phyloP scores from a whole-genome alignment of 2,329 filamentous ascomycete species.

The Aureobasidium sp. region DNA sequence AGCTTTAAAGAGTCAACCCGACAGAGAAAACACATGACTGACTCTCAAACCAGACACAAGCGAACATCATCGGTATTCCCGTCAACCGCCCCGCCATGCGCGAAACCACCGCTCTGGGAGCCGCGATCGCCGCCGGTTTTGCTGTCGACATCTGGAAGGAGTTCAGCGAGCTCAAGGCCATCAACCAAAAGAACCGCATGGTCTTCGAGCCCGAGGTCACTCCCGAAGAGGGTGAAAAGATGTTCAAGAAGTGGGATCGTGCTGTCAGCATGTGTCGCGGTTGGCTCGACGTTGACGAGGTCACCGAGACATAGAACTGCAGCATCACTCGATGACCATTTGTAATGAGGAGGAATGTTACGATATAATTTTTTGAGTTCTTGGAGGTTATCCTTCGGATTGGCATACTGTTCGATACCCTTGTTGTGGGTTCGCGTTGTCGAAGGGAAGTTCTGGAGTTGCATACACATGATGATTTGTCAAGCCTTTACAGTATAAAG shows the following conservation, averaged over 20 bases:
- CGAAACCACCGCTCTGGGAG: conserved; percentile 76
- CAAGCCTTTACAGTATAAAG: background rate
- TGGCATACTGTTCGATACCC: conserved; percentile 11
- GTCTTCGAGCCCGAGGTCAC: conserved; percentile 19
- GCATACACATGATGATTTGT: conserved; percentile 3
- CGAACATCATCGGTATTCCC: conserved; percentile 71
- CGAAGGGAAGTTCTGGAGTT: conserved; percentile 1
- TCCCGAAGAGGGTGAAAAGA: conserved; percentile 18
- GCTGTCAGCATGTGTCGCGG: conserved; percentile 22
- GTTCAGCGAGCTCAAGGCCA: conserved; percentile 55
- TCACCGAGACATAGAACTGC: conserved; percentile 8
- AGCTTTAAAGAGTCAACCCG: conserved; percentile 16
- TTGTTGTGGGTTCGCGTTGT: conserved; percentile 3
- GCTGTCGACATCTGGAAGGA: conserved; percentile 67
- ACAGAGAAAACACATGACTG: background rate
- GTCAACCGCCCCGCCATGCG: conserved; percentile 77
- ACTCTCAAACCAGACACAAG: conserved; percentile 50
- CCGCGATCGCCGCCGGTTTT: conserved; percentile 74
- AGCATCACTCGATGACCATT: background rate
- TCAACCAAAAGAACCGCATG: conserved; percentile 20
- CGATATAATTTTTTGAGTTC: background rate
- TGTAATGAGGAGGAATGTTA: conserved; percentile 2
- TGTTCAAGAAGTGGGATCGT: conserved; percentile 21
- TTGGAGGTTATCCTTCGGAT: background rate
- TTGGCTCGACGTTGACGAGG: conserved; percentile 19